Percentiles rank a stretch among this genome's conserved stretches.
Evolutionary conservation across 306 rosid species (phyloP).

Genomic region (Sophora flavescens): DNA sequence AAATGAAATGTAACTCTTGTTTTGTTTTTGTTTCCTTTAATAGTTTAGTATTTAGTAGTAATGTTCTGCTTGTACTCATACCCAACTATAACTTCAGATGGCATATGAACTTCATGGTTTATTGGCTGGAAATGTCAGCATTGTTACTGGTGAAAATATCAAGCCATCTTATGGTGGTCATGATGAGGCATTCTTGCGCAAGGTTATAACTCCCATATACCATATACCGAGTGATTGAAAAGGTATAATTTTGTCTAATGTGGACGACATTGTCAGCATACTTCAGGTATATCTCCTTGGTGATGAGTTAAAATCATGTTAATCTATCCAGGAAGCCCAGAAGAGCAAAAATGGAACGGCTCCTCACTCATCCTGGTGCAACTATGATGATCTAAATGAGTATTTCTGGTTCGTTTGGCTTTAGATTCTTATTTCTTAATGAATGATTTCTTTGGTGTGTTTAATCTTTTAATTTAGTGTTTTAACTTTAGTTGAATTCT

Average conservation of each 20-base stretch:
- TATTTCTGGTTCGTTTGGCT: constrained; percentile 78
- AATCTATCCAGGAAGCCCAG: constrained; percentile 66
- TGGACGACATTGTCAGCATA: constrained; percentile 17
- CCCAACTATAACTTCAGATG: constrained; percentile 64
- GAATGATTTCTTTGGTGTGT: constrained; percentile 31
- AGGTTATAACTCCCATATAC: constrained; percentile 94
- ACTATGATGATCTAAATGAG: constrained; percentile 90
- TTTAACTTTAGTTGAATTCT: constrained; percentile 38
- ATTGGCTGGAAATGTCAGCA: constrained; percentile 99
- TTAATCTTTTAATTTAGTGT: constrained; percentile 28
- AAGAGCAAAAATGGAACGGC: constrained; percentile 70
- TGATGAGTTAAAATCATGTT: constrained; percentile 31
- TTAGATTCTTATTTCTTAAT: constrained; percentile 34
- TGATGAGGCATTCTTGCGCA: constrained; percentile 91
- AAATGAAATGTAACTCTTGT: constrained; percentile 16
- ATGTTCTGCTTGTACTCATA: constrained; percentile 25
- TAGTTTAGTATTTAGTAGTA: not conserved
- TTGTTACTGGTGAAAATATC: constrained; percentile 96
- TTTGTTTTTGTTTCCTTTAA: not conserved
- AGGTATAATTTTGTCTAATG: constrained; percentile 54
- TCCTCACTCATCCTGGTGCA: constrained; percentile 83
- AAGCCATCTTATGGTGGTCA: constrained; percentile 99
- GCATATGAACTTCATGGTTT: constrained; percentile 96
- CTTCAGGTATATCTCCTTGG: constrained; percentile 33
- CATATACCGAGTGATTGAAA: constrained; percentile 77